A percentile compares a stretch with the other conserved stretches of the same genome.
Conservation (phyloP, 2,329 filamentous ascomycete species). For the Fusarium hainanense region DNA sequence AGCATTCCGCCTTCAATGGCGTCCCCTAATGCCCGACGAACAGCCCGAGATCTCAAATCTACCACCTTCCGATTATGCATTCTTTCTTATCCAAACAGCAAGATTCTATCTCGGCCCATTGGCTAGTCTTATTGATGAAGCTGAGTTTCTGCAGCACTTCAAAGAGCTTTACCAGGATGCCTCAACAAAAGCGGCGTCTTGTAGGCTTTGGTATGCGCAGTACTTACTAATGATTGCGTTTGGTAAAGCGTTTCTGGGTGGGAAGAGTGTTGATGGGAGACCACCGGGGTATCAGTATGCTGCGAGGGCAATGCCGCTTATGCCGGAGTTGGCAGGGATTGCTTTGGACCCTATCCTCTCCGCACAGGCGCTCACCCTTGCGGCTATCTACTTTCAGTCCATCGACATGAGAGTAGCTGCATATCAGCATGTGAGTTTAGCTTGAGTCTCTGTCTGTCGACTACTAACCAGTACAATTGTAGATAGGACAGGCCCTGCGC, state of each 20-base stretch:
- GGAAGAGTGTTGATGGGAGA: conserved; percentile 41
- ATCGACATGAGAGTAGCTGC: conserved; percentile 55
- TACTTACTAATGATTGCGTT: conserved; percentile 50
- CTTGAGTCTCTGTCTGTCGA: accelerated
- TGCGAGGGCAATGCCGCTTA: conserved; percentile 52
- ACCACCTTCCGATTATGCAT: conserved; percentile 39
- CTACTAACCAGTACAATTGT: neutral
- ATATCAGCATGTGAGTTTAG: conserved; percentile 51
- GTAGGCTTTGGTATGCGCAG: conserved; percentile 48
- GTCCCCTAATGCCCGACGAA: conserved; percentile 36
- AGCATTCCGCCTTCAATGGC: conserved; percentile 41
- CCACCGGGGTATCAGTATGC: conserved; percentile 55
- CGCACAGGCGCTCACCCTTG: conserved; percentile 49
- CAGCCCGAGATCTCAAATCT: conserved; percentile 38
- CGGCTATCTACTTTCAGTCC: conserved; percentile 54
- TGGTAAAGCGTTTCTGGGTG: conserved; percentile 48
- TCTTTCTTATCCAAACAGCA: conserved; percentile 41
- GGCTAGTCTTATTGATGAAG: conserved; percentile 38
- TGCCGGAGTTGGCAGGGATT: conserved; percentile 50
- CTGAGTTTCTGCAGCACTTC: conserved; percentile 31
- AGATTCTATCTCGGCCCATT: conserved; percentile 40
- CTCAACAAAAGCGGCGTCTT: conserved; percentile 23
- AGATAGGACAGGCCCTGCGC: conserved; percentile 50
- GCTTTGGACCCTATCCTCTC: conserved; percentile 39
- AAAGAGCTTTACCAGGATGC: conserved; percentile 42